A percentile compares a stretch with the other conserved stretches of the same genome.
phyloP scores from a whole-genome alignment of 352 stramenopile genomes.

The Phytophthora aleatoria region DNA sequence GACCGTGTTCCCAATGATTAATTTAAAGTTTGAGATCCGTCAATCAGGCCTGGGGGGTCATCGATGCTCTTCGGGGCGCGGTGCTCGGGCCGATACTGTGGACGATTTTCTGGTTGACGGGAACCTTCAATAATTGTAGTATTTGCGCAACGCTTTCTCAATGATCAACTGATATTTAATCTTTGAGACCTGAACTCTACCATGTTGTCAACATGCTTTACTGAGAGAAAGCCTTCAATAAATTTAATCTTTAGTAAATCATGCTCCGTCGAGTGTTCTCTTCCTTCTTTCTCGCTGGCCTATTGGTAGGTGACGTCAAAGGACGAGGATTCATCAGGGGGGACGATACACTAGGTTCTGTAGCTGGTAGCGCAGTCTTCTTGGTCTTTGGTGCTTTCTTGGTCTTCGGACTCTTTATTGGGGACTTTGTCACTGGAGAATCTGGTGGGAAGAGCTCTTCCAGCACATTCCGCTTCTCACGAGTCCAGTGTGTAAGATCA shows the following conservation, averaged over 20 bases:
- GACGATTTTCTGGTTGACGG: conserved; percentile 78
- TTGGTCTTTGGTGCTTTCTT: conserved; percentile 11
- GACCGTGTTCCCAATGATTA: conserved; percentile 67
- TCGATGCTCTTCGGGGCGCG: conserved; percentile 20
- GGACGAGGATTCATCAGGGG: conserved; percentile 1
- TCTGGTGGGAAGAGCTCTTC: conserved; percentile 44
- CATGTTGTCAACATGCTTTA: conserved; percentile 63
- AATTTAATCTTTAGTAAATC: conserved; percentile 11
- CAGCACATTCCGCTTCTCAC: conserved; percentile 58
- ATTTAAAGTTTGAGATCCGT: conserved; percentile 87
- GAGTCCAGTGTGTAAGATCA: conserved; percentile 55
- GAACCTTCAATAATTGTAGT: conserved; percentile 16
- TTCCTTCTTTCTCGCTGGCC: neutral
- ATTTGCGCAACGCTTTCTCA: conserved; percentile 35
- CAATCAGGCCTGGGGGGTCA: conserved; percentile 51
- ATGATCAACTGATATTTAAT: conserved; percentile 89
- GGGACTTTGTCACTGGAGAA: conserved; percentile 17
- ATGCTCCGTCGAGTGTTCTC: conserved; percentile 18
- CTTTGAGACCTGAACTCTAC: conserved; percentile 80
- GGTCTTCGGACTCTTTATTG: neutral
- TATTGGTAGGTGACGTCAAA: conserved; percentile 16
- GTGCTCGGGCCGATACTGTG: conserved; percentile 60
- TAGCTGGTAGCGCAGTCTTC: neutral
- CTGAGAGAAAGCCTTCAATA: conserved; percentile 62
- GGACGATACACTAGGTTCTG: neutral